Evolutionary conservation across 805 yeast genomes (phyloP).

Genomic region (Clavispora vitiphila): DNA sequence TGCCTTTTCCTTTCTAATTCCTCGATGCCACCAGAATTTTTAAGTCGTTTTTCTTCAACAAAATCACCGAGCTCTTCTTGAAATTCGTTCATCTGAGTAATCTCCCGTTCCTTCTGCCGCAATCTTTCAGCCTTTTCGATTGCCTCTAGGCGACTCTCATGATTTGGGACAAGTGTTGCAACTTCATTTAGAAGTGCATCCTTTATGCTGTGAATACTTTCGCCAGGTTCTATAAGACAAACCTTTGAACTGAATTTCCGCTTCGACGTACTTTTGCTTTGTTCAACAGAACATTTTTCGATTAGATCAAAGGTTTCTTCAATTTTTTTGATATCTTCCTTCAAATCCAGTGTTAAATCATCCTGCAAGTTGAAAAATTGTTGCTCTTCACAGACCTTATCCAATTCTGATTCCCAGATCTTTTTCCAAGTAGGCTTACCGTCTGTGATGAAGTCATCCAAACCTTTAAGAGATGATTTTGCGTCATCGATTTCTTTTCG

Average conservation of each 20-base stretch:
- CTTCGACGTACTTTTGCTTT: conserved; percentile 54
- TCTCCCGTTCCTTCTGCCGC: conserved; percentile 63
- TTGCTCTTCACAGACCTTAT: conserved; percentile 89
- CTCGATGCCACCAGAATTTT: conserved; percentile 84
- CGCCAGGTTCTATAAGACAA: conserved; percentile 60
- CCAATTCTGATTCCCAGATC: conserved; percentile 88
- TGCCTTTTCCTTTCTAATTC: conserved; percentile 71
- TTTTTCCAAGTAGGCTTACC: conserved; percentile 86
- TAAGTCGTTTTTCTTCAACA: conserved; percentile 71
- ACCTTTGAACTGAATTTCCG: conserved; percentile 34
- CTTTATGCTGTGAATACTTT: conserved; percentile 52
- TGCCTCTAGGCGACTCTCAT: conserved; percentile 81
- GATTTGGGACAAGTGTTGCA: conserved; percentile 73
- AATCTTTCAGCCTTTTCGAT: conserved; percentile 80
- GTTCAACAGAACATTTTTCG: conserved; percentile 75
- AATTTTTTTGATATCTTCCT: conserved; percentile 76
- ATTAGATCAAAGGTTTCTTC: conserved; percentile 77
- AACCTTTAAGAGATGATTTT: conserved; percentile 41
- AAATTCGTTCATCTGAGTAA: conserved; percentile 57
- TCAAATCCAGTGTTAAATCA: conserved; percentile 71
- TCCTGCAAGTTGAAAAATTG: conserved; percentile 88
- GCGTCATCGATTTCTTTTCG: conserved; percentile 62
- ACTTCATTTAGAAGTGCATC: conserved; percentile 83
- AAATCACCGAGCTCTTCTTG: conserved; percentile 82
- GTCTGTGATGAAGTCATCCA: conserved; percentile 55